Evolutionary conservation across 2,329 filamentous ascomycete species (phyloP).

Genomic region (Elsinoe batatas): DNA sequence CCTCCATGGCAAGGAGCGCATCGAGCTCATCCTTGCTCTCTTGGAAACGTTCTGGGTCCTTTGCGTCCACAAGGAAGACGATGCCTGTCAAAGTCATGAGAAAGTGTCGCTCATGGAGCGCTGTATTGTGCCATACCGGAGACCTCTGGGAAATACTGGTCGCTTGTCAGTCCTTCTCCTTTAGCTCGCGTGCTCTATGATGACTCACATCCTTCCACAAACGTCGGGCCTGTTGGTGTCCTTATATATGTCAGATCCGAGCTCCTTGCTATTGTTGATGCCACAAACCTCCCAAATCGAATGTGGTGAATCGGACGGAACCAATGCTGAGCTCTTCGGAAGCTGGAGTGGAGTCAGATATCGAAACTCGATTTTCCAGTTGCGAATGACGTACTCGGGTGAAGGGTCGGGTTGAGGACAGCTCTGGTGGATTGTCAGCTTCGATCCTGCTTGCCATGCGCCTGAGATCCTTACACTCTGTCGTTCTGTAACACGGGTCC

Average conservation of each 20-base stretch:
- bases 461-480: conserved; percentile 11
- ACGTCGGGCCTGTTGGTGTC: conserved; percentile 82
- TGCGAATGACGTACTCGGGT: conserved; percentile 60
- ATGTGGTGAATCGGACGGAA: conserved; percentile 72
- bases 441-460: neutral
- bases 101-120: conserved; percentile 39
- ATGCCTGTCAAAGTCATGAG: conserved; percentile 50
- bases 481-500: conserved; percentile 11
- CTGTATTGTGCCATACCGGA: conserved; percentile 40
- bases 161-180: neutral
- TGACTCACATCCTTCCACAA: conserved; percentile 67
- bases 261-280: neutral
- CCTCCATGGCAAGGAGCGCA: conserved; percentile 87
- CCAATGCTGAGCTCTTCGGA: conserved; percentile 89
- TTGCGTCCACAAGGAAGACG: conserved; percentile 95
- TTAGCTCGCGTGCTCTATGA: neutral
- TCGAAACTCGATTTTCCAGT: neutral
- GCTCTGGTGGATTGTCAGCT: conserved; percentile 46
- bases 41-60: conserved; percentile 86
- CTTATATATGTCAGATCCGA: conserved; percentile 9
- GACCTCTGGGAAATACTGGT: conserved; percentile 79
- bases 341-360: conserved; percentile 40
- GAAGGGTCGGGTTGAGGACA: conserved; percentile 79
- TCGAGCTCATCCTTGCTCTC: conserved; percentile 98
- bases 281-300: conserved; percentile 65